Base-by-base conservation (phyloP, 176 grass and related monocot species). In the Melocanna baccifera region DNA sequence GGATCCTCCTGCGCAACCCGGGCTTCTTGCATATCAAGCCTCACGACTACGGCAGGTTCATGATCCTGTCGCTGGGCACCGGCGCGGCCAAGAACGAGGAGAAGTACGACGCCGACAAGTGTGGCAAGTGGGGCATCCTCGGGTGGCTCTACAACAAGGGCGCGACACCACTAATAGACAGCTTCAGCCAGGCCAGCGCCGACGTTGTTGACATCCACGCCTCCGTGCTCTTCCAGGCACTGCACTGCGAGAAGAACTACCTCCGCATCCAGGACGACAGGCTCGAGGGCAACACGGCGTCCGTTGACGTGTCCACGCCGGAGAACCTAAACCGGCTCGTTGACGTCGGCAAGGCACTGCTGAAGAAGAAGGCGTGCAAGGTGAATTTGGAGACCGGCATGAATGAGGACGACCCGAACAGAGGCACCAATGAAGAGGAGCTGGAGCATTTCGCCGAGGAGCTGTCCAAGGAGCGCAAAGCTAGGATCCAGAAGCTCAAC, bases 121-220 rank as follows among this genome's bases (percentile, higher is more conserved):
- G 12, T 4, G 12, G 88, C 28, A 80, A 47, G 62, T 97, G 94
- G 94, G 92, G 90, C 3, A 12, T 97, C n/a, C 42, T 92, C 0
- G 73, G 88, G 1, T 97, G 94, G 94, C 67, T 97, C 58, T 79
- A 69, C 72, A 79, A 92, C 20, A 46, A 77, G 1, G 90, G 92
- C 16, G 14, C 40, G 0, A 91, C 62, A 5, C 94, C 92, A 7
- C 46, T 97, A 32, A 88, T 97, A 45, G 90, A 97, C 30, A 81
- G 73, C 70, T 92, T 97, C 58, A 92, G 34, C 64, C 86, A 94
- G 41, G 88, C 88, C 1, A 90, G 86, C 75, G 36, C 88, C 7
- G 94, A 94, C 39, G 50, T 97, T 68, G 90, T 94, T 11, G 94
- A 97, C 81, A 92, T 94, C 69, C 77, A 97, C 25, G 61, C 82